A percentile compares a stretch with the other conserved stretches of the same genome.
These are phyloP conservation scores for Phytophthora fragariaefolia DNA, from an alignment of 352 stramenopile genomes.

Conservation along the genomic window DNA sequence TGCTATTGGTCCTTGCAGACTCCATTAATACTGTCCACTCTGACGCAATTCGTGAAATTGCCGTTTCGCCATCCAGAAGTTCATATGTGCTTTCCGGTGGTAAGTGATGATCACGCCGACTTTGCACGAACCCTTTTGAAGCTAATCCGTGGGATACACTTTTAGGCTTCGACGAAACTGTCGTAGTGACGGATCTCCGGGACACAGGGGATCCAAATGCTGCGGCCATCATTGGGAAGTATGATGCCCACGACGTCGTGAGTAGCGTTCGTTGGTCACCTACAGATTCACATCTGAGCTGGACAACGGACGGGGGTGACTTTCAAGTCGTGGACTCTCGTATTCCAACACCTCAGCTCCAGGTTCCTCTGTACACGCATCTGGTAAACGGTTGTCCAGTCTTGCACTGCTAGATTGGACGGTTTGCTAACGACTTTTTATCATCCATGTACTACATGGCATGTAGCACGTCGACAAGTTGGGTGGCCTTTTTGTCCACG, in stretches of 20 bases:
- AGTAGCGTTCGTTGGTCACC: conserved; percentile 81
- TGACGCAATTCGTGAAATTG: conserved; percentile 77
- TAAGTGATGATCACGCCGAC: background rate
- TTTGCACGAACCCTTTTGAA: background rate
- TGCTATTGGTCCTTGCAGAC: conserved; percentile 28
- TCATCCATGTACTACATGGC: background rate
- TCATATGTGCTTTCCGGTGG: conserved; percentile 56
- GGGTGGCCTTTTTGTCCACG: conserved; percentile 76
- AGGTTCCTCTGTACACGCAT: conserved; percentile 42
- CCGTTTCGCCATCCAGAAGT: conserved; percentile 38
- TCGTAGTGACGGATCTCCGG: conserved; percentile 74
- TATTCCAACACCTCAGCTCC: conserved; percentile 41
- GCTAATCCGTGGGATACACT: too few species aligned
- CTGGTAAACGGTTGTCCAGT: conserved; percentile 24
- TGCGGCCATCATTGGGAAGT: conserved; percentile 58
- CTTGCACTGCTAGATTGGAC: too few species aligned
- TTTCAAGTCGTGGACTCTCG: conserved; percentile 74
- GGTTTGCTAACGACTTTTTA: conserved; percentile 8
- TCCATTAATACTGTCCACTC: conserved; percentile 67
- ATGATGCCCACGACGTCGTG: conserved; percentile 78
- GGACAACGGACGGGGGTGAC: conserved; percentile 82
- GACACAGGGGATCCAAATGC: conserved; percentile 43
- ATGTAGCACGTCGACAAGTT: conserved; percentile 47
- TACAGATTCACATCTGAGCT: conserved; percentile 59
- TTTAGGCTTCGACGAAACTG: conserved; percentile 7